Percentiles rank a stretch among this genome's conserved stretches.
phyloP scores from a whole-genome alignment of 306 rosid species.

The Gastrolobium villosum region DNA sequence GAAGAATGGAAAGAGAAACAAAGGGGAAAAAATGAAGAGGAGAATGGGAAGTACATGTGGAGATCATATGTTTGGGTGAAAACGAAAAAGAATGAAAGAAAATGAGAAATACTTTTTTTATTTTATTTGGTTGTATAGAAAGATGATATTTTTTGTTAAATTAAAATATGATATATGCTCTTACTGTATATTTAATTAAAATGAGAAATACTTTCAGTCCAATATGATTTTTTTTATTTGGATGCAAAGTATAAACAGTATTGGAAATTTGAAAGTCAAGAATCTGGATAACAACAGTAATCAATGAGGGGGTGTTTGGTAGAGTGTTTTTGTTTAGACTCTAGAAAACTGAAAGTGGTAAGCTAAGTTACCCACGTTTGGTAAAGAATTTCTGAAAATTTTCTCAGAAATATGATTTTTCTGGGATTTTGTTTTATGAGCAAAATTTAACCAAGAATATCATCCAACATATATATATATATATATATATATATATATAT shows the following conservation, averaged over 20 bases:
- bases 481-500: too few relatives aligned
- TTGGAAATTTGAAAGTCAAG: background rate
- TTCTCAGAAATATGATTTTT: too few relatives aligned
- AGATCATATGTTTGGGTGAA: background rate
- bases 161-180: background rate
- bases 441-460: too few relatives aligned
- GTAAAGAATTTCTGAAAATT: too few relatives aligned
- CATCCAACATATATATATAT: too few relatives aligned
- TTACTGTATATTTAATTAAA: background rate
- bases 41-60: background rate
- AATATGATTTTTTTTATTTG: too few relatives aligned
- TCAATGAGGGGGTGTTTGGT: background rate
- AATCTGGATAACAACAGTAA: background rate
- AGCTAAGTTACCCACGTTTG: too few relatives aligned
- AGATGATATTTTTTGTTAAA: too few relatives aligned
- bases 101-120: background rate
- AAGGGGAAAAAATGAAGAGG: background rate
- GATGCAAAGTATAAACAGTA: background rate
- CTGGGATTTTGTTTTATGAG: too few relatives aligned
- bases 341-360: too few relatives aligned
- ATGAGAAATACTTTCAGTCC: too few relatives aligned
- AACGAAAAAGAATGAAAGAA: background rate
- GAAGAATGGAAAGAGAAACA: background rate
- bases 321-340: too few relatives aligned
- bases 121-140: background rate